phyloP scores from a whole-genome alignment of 108 stramenopile genomes.

The Phaeodactylum tricornutum region DNA sequence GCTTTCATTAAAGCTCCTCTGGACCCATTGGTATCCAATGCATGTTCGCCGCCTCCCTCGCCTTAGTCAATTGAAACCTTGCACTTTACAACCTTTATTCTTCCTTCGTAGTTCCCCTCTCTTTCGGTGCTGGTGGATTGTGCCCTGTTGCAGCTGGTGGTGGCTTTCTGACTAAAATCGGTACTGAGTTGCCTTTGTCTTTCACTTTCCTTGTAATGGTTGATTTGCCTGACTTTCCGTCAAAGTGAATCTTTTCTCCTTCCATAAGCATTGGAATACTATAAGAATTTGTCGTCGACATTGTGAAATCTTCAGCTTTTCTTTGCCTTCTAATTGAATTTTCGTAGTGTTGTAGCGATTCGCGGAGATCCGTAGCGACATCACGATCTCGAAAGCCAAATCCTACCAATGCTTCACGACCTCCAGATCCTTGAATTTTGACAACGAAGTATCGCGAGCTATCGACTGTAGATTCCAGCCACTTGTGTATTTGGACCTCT shows the following conservation, averaged over 20 bases:
- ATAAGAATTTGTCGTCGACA: constrained; percentile 8
- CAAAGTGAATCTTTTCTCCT: constrained; percentile 73
- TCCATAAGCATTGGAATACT: constrained; percentile 41
- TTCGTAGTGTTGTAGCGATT: constrained; percentile 58
- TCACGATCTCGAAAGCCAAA: constrained; percentile 75
- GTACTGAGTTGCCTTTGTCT: constrained; percentile 2
- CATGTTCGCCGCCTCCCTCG: too few species aligned
- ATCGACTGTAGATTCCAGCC: constrained; percentile 55
- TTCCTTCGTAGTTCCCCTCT: too few species aligned
- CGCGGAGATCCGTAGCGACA: constrained; percentile 63
- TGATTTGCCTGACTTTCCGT: constrained; percentile 6
- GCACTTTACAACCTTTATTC: too few species aligned
- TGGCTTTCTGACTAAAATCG: constrained; percentile 27
- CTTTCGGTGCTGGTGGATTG: too few species aligned
- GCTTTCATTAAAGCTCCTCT: too few species aligned
- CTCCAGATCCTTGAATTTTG: constrained; percentile 29
- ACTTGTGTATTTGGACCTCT: constrained; percentile 33
- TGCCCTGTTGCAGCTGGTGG: constrained; percentile 8
- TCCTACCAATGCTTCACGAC: constrained; percentile 46
- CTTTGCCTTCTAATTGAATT: constrained; percentile 27
- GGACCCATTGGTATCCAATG: too few species aligned
- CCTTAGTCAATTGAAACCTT: too few species aligned
- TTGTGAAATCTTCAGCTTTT: constrained; percentile 38
- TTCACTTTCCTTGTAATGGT: constrained; percentile 6
- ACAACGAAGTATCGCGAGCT: constrained; percentile 65